Evolutionary conservation across 345 rosid species (phyloP).

Genomic region (Turritis glabra): DNA sequence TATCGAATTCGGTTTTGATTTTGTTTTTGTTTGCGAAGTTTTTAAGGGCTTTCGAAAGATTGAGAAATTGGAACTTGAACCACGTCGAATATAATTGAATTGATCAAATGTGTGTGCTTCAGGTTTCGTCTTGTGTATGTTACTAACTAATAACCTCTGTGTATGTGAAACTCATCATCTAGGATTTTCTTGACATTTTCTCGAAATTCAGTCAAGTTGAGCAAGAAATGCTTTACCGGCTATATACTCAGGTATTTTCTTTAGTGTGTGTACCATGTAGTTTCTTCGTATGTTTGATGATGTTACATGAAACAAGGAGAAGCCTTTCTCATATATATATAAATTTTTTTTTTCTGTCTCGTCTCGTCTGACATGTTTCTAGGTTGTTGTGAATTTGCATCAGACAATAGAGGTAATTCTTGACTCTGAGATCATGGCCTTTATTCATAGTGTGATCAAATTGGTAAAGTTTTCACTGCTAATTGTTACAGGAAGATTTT

Average conservation of each 20-base stretch:
- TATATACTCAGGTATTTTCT: conserved; percentile 54
- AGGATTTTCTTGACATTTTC: conserved; percentile 59
- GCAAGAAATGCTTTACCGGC: conserved; percentile 50
- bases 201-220: conserved; percentile 49
- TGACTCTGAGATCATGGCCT: not conserved
- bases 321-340: not conserved
- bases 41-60: not conserved
- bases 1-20: not conserved
- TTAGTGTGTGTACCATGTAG: not conserved
- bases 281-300: not conserved
- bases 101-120: not conserved
- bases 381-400: conserved; percentile 77
- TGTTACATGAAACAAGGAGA: not conserved
- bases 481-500: conserved; percentile 59
- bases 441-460: not conserved
- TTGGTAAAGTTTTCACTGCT: not conserved
- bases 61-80: not conserved
- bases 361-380: conserved; percentile 34
- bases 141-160: not conserved
- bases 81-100: not conserved
- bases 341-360: too few species aligned
- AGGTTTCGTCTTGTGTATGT: not conserved
- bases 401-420: conserved; percentile 54
- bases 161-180: not conserved
- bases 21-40: not conserved